phyloP scores from a whole-genome alignment of 2,329 filamentous ascomycete species.

The Fusarium napiforme region DNA sequence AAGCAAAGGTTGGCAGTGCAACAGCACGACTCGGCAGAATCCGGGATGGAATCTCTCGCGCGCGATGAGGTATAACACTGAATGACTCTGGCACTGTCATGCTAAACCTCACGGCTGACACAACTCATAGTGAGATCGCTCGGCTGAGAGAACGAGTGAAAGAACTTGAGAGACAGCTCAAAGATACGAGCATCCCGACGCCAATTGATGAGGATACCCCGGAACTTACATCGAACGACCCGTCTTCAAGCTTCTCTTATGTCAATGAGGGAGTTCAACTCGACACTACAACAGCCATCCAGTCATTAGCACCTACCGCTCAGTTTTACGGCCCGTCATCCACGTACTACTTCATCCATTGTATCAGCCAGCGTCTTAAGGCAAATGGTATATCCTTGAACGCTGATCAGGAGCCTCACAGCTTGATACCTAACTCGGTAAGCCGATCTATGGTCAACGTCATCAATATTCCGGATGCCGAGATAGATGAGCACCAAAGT shows the following conservation, averaged over 20 bases:
- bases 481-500: rapidly evolving
- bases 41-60: neutral
- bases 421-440: neutral
- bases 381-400: rapidly evolving
- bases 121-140: neutral
- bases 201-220: rapidly evolving
- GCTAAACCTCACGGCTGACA: neutral
- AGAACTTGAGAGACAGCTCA: neutral
- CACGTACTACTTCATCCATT: neutral
- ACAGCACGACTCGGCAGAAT: neutral
- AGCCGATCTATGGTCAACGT: neutral
- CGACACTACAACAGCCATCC: rapidly evolving
- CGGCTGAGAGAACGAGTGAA: neutral
- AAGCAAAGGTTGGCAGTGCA: neutral
- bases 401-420: neutral
- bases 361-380: neutral
- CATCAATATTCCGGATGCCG: neutral
- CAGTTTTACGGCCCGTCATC: neutral
- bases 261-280: neutral
- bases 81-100: neutral
- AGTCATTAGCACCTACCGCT: neutral
- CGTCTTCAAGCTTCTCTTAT: rapidly evolving
- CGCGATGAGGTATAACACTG: neutral
- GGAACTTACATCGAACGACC: rapidly evolving
- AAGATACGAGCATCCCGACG: neutral